phyloP scores from a whole-genome alignment of 2,329 filamentous ascomycete genomes.

The Tympanopsis confertula region DNA sequence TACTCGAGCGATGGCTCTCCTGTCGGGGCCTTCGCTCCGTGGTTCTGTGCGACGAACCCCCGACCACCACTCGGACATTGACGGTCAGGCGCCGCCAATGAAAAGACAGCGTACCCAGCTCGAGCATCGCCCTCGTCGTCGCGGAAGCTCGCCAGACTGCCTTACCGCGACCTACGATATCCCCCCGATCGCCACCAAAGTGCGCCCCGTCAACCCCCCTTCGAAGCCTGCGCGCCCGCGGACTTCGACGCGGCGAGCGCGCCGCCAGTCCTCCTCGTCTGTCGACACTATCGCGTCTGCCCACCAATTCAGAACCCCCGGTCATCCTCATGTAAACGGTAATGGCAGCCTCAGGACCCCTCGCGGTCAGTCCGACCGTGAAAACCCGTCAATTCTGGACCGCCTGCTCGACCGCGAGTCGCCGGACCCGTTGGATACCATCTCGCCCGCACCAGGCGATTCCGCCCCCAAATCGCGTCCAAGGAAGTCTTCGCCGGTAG shows the following conservation, averaged over 20 bases:
- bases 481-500: background rate
- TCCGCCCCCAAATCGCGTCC: background rate
- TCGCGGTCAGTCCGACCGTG: background rate
- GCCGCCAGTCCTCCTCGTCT: background rate
- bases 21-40: background rate
- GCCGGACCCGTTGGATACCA: background rate
- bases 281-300: too few species aligned
- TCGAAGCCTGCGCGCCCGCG: background rate
- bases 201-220: background rate
- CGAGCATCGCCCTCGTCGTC: background rate
- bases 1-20: constrained; percentile 1
- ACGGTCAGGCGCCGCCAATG: background rate
- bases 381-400: background rate
- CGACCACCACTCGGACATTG: background rate
- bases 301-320: background rate
- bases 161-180: background rate
- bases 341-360: too few species aligned
- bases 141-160: background rate
- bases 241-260: background rate
- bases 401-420: background rate
- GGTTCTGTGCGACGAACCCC: background rate
- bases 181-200: background rate
- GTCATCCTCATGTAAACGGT: background rate
- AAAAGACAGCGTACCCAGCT: background rate
- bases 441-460: background rate